phyloP scores from a whole-genome alignment of 805 yeast species.

The Pichia cephalocereana region DNA sequence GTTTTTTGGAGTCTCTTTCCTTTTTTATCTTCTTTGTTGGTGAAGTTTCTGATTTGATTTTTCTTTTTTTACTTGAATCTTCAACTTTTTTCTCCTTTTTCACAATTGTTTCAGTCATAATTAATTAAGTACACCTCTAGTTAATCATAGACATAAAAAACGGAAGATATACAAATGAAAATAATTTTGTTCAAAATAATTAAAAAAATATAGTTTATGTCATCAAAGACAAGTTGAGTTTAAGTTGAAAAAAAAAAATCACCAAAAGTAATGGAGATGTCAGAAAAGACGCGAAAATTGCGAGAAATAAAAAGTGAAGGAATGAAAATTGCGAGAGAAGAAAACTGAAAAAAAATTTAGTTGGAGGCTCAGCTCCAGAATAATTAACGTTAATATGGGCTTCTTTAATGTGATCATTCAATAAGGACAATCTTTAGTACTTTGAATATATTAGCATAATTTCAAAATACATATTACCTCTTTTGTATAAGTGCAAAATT shows the following conservation, averaged over 20 bases:
- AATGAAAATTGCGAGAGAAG: no score
- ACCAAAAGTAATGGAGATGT: not conserved
- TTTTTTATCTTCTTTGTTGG: not conserved
- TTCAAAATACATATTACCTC: no score
- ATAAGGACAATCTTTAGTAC: no score
- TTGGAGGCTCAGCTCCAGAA: not conserved
- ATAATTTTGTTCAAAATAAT: not conserved
- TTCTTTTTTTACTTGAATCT: not conserved
- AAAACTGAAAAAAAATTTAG: not conserved
- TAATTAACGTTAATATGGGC: no score
- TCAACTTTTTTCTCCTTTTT: not conserved
- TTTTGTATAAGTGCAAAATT: no score
- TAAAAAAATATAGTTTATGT: not conserved
- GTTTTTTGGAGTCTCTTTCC: not conserved
- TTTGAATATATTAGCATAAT: no score
- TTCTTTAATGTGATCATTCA: no score
- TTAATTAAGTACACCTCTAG: not conserved
- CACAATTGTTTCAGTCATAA: not conserved
- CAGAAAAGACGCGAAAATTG: not conserved
- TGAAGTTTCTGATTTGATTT: not conserved
- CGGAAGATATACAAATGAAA: not conserved
- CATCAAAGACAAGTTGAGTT: not conserved
- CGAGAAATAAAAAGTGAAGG: not conserved
- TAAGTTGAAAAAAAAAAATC: not conserved
- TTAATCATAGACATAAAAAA: no score